Conservation (phyloP, 345 rosid genomes). For the Acer negundo region DNA sequence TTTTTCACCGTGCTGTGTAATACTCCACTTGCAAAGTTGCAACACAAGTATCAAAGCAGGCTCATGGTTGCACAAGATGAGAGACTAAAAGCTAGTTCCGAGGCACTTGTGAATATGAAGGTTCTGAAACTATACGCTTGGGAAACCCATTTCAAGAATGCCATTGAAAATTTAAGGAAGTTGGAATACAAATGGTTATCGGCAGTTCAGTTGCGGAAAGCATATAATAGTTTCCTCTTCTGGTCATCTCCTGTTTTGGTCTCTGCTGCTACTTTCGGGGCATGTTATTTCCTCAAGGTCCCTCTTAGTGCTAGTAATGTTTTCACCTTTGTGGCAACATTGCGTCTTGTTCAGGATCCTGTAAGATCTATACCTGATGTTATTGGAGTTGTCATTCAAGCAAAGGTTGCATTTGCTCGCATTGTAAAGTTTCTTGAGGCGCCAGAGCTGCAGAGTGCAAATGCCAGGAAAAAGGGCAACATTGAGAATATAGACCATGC, state of each 20-base stretch:
- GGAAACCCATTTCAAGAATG: conserved; percentile 87
- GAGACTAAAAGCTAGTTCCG: conserved; percentile 73
- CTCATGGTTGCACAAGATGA: conserved; percentile 87
- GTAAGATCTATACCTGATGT: conserved; percentile 82
- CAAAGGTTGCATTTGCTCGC: conserved; percentile 82
- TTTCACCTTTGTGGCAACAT: conserved; percentile 89
- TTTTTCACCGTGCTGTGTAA: conserved; percentile 77
- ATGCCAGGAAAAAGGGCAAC: conserved; percentile 38
- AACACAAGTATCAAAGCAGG: conserved; percentile 73
- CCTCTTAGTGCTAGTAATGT: conserved; percentile 86
- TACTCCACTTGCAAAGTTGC: conserved; percentile 91
- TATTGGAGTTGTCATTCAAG: conserved; percentile 83
- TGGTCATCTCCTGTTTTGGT: conserved; percentile 95
- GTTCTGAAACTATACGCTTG: conserved; percentile 91
- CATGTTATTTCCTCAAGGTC: conserved; percentile 74
- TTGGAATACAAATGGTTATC: conserved; percentile 66
- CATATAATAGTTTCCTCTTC: conserved; percentile 70
- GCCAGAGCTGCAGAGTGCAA: conserved; percentile 71
- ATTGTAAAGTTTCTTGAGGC: conserved; percentile 82
- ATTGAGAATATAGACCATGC: conserved; percentile 31
- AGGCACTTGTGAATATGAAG: conserved; percentile 91
- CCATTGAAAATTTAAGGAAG: conserved; percentile 66
- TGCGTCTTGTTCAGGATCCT: conserved; percentile 91
- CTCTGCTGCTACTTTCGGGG: conserved; percentile 83
- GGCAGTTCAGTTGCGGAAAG: conserved; percentile 75